Base-by-base conservation (phyloP, 805 yeast species). In the Wickerhamomyces bovis region DNA sequence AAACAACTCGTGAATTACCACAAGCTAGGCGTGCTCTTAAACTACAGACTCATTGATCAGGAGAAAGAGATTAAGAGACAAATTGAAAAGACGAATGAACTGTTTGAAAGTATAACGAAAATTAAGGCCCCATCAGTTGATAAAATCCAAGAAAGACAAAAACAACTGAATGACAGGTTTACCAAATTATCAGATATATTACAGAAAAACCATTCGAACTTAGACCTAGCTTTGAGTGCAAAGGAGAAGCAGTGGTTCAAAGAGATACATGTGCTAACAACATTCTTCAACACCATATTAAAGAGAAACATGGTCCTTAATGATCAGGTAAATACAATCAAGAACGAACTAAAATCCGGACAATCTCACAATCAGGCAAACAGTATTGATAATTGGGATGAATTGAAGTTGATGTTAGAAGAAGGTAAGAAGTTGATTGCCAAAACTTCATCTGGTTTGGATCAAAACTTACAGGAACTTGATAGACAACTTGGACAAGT, bases 231-330 rank as follows among this genome's bases (percentile, higher is more conserved):
- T 0, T 53, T 76, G 28, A 66, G 71, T 43, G 60, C 59, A 4
- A 58, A 67, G 11, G 83, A 78, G 54, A 60, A 62, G 44, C 59
- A 52, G 22, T 78, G 81, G 80, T 66, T 72, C 46, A 63, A 58
- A 28, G 79, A 75, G 53, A 60, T 77, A 9, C 65, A 62, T 39
- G 54, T 50, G 12, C 64, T 63, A 22, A 64, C 65, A 0, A 28
- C 56, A 3, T 48, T 52, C 12, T 66, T 69, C 55, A 69, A 69
- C 51, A 52, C 53, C 10, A 57, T 60, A 30, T 66, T 67, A 1
- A 55, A 56, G 16, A 56, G 53, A 41, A 66, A 57, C 42, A 51
- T 50, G 30, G 47, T 48, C 6, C 45, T 62, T 25, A 50, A 57
- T 22, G 65, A 65, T 18, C 67, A 65, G 16, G 48, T 70, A 6